A percentile compares a stretch with the other conserved stretches of the same genome.
phyloP scores from a whole-genome alignment of 768 basidiomycete species.

The Trichaptum fuscoviolaceum region DNA sequence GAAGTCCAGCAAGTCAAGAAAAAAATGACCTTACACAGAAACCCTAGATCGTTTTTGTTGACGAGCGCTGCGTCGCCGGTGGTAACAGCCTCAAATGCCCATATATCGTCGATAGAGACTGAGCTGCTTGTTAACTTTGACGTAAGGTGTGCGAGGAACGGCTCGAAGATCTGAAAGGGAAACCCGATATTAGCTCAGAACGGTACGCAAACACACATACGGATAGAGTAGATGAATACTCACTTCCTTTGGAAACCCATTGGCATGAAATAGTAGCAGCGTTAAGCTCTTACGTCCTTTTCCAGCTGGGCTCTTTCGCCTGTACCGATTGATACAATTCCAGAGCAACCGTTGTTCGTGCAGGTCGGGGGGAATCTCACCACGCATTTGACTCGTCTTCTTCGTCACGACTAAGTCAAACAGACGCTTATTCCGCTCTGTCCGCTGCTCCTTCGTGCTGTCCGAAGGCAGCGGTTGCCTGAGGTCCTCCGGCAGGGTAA shows the following conservation, averaged over 20 bases:
- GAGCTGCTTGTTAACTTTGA: constrained; percentile 26
- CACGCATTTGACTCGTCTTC: constrained; percentile 18
- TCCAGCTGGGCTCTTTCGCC: constrained; percentile 28
- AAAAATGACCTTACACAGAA: constrained; percentile 44
- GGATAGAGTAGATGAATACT: constrained; percentile 14
- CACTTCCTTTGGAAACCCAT: constrained; percentile 86
- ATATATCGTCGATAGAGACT: constrained; percentile 58
- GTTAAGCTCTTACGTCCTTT: constrained; percentile 45
- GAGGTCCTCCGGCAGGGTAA: constrained; percentile 32
- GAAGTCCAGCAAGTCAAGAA: constrained; percentile 3
- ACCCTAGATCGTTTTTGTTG: constrained; percentile 52
- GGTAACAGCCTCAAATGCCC: constrained; percentile 79
- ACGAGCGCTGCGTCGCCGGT: constrained; percentile 81
- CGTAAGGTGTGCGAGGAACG: constrained; percentile 52
- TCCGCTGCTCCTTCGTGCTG: constrained; percentile 25
- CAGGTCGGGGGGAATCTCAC: constrained; percentile 16
- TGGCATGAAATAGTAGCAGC: constrained; percentile 76
- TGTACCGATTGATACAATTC: constrained; percentile 71
- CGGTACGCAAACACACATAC: constrained; percentile 2
- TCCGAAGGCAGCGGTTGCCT: constrained; percentile 31
- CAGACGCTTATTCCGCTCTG: constrained; percentile 19
- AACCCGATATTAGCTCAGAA: background rate
- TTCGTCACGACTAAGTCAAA: constrained; percentile 27
- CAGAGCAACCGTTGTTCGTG: constrained; percentile 42
- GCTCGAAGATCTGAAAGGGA: constrained; percentile 68